A percentile compares a stretch with the other conserved stretches of the same genome.
Conservation (phyloP, 108 stramenopile species). For the Cylindrotheca fusiformis region DNA sequence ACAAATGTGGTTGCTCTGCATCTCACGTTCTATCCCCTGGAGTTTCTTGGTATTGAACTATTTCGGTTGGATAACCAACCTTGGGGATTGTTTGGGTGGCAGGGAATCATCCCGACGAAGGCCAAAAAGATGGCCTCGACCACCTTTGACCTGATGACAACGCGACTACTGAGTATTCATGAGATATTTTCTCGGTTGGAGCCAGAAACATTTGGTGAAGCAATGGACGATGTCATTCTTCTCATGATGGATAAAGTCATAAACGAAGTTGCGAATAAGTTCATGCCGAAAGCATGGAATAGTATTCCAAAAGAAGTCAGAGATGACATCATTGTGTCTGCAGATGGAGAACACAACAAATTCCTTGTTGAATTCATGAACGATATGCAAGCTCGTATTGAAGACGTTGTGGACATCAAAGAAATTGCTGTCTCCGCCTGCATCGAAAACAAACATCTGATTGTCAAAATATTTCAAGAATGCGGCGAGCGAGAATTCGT, state of each 20-base stretch:
- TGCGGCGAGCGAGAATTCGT: slow-evolving; percentile 90
- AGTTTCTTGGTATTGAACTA: slow-evolving; percentile 77
- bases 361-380: slow-evolving; percentile 78
- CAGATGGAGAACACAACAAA: slow-evolving; percentile 56
- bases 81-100: slow-evolving; percentile 89
- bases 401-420: slow-evolving; percentile 87
- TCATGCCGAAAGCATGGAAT: slow-evolving; percentile 78
- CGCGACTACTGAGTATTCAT: slow-evolving; percentile 73
- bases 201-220: slow-evolving; percentile 73
- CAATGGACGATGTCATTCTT: slow-evolving; percentile 74
- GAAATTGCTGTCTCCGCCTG: slow-evolving; percentile 81
- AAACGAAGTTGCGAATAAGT: slow-evolving; percentile 77
- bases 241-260: slow-evolving; percentile 84
- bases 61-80: slow-evolving; percentile 79
- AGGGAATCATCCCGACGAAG: slow-evolving; percentile 92
- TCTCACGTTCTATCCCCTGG: slow-evolving; percentile 91
- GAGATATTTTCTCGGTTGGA: slow-evolving; percentile 88
- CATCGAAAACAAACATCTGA: slow-evolving; percentile 80
- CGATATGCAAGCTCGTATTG: slow-evolving; percentile 77
- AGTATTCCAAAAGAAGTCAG: slow-evolving; percentile 71
- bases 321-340: slow-evolving; percentile 75
- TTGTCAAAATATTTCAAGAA: slow-evolving; percentile 90
- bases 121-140: slow-evolving; percentile 88
- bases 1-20: slow-evolving; percentile 89
- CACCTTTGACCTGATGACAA: slow-evolving; percentile 87